Percentiles rank a stretch among this genome's conserved stretches.
Conservation (phyloP, 2,329 filamentous ascomycete species). For the Aaosphaeria arxii region DNA sequence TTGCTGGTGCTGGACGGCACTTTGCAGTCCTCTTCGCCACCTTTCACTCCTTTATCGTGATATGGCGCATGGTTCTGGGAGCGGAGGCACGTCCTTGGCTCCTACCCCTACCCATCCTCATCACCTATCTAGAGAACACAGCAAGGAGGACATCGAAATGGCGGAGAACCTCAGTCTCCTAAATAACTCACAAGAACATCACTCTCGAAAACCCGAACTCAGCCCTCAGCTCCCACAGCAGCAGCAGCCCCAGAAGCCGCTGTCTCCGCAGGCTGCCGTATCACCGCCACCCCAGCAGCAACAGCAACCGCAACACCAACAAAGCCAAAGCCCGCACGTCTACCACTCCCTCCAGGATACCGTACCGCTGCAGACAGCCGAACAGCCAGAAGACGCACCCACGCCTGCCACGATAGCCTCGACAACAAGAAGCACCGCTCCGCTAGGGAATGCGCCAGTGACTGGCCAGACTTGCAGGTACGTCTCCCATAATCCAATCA, state of each 20-base stretch:
- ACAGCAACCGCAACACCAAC: no score
- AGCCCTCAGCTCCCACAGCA: constrained; percentile 16
- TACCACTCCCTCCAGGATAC: constrained; percentile 42
- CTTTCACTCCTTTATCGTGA: neutral
- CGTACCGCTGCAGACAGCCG: constrained; percentile 18
- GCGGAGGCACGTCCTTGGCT: constrained; percentile 36
- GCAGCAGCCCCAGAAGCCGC: constrained; percentile 8
- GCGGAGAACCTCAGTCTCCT: constrained; percentile 45
- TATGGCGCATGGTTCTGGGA: constrained; percentile 28
- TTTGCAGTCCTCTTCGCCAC: no score
- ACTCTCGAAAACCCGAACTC: constrained; percentile 14
- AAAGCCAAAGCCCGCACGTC: constrained; percentile 18
- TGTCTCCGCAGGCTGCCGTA: no score
- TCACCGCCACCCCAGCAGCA: no score
- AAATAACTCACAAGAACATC: constrained; percentile 42
- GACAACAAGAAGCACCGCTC: constrained; percentile 13
- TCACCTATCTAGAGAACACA: constrained; percentile 42
- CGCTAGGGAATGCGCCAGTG: constrained; percentile 37
- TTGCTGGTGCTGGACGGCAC: no score
- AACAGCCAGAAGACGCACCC: constrained; percentile 16
- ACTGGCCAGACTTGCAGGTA: constrained; percentile 72
- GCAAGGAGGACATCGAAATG: constrained; percentile 50
- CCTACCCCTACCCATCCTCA: constrained; percentile 36
- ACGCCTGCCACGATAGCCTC: constrained; percentile 20
- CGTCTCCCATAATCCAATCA: constrained; percentile 17